phyloP scores from a whole-genome alignment of 768 basidiomycete genomes.

The Auriscalpium microsporum region DNA sequence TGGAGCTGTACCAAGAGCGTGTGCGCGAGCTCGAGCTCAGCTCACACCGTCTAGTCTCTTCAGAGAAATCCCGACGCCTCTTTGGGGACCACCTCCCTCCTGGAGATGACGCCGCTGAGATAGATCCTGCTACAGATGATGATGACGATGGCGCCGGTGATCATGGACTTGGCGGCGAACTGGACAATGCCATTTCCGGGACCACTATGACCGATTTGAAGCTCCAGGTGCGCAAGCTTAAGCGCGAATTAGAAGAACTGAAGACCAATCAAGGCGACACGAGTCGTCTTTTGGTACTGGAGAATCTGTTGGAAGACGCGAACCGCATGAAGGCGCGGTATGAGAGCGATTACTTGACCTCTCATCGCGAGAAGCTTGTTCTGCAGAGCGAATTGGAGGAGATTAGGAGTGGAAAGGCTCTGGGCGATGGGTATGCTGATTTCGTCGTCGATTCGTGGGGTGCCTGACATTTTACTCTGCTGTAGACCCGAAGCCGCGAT shows the following conservation, averaged over 20 bases:
- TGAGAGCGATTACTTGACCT: conserved; percentile 77
- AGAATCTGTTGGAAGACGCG: conserved; percentile 87
- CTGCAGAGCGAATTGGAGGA: conserved; percentile 80
- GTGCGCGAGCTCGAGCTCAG: conserved; percentile 78
- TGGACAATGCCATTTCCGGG: conserved; percentile 79
- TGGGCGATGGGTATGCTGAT: conserved; percentile 65
- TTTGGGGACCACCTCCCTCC: conserved; percentile 22
- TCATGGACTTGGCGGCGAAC: conserved; percentile 71
- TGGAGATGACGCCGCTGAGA: conserved; percentile 33
- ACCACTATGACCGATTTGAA: conserved; percentile 91
- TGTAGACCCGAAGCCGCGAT: conserved; percentile 76
- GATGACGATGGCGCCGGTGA: conserved; percentile 34
- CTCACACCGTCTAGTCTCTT: conserved; percentile 40
- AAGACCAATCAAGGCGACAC: conserved; percentile 70
- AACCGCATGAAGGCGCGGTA: conserved; percentile 85
- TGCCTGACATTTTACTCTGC: not conserved
- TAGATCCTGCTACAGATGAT: conserved; percentile 23
- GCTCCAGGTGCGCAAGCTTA: conserved; percentile 72
- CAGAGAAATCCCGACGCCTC: conserved; percentile 17
- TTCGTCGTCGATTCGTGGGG: no score
- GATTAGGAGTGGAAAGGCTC: conserved; percentile 77
- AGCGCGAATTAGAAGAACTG: conserved; percentile 71
- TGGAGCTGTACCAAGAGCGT: conserved; percentile 86
- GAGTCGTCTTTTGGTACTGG: conserved; percentile 73
- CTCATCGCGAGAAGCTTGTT: conserved; percentile 75